Evolutionary conservation across 768 basidiomycete species (phyloP).

Genomic region (Auriscalpium vulgare): DNA sequence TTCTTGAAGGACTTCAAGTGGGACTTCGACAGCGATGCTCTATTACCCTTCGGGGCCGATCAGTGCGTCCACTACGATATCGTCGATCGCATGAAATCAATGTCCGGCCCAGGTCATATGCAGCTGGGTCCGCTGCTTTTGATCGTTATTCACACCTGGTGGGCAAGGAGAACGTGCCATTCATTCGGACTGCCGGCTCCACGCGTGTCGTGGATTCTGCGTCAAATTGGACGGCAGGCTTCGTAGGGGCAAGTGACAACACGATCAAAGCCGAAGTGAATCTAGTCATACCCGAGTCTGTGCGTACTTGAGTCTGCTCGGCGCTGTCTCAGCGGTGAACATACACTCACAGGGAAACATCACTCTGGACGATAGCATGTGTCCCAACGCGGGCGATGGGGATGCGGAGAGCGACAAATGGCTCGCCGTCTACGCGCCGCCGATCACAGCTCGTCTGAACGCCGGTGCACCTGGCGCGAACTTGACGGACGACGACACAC

Average conservation of each 20-base stretch:
- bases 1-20: constrained; percentile 57
- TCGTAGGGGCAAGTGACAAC: constrained; percentile 43
- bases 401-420: constrained; percentile 42
- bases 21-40: constrained; percentile 44
- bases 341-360: constrained; percentile 34
- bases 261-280: constrained; percentile 40
- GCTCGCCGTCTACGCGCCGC: constrained; percentile 44
- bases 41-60: constrained; percentile 59
- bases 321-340: neutral
- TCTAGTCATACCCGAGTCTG: constrained; percentile 50
- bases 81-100: too few relatives aligned
- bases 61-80: constrained; percentile 38
- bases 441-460: constrained; percentile 55
- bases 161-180: constrained; percentile 37
- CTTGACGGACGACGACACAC: constrained; percentile 45
- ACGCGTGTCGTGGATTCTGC: constrained; percentile 61
- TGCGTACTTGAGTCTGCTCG: constrained; percentile 21
- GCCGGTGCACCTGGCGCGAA: constrained; percentile 52
- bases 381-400: constrained; percentile 45
- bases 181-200: constrained; percentile 42
- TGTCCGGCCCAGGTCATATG: constrained; percentile 30
- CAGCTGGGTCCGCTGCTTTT: constrained; percentile 45
- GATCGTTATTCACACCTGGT: constrained; percentile 47
- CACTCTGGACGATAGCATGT: constrained; percentile 61
- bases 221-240: constrained; percentile 63